Evolutionary conservation across 2,329 filamentous ascomycete species (phyloP), one percentile per base, ranked within the genome.

Genomic region (Calonectria crousiana): DNA sequence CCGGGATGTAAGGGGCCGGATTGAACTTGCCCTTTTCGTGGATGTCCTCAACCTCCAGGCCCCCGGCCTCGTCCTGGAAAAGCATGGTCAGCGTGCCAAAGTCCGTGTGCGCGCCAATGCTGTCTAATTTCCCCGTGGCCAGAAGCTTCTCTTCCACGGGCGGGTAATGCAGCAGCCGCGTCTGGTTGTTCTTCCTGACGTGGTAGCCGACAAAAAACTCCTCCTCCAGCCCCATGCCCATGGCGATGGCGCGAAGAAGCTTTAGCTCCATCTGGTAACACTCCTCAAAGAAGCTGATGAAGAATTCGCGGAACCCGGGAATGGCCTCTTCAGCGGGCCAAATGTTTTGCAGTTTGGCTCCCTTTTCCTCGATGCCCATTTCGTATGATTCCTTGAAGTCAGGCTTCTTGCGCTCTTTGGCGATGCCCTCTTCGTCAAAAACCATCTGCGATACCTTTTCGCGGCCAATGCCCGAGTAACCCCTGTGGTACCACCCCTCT

Each of bases 161-260:
- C 4, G 83, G 83, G 51, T 85, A 93, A 79, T 92, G 91, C 47
- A 93, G 84, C 49, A 93, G 81, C 2, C 92, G 87, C 6, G 92
- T 83, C 73, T 92, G 90, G 76, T 92, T 91, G 76, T 91, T 89
- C 75, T 88, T 84, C 0, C 88, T 87, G 30, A 85, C 86, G 80
- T 92, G 91, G 67, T 88, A 82, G 20, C 83, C 81, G 80, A 97
- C 94, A 78, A 98, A 97, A 87, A 92, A 96, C 16, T 81, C 80
- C 78, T 92, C 89, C 0, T 92, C 88, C 8, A 95, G 86, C 1
- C 89, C 92, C 90, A 96, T 91, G 0, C 93, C 94, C 14, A 95
- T 84, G 0, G 94, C 94, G 74, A 96, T 93, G 30, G 94, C 93
- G 4, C 92, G 89, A 93, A 96, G 95, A 36, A 96, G 89, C 76